phyloP scores from a whole-genome alignment of 257 asterid species.

The Asclepias syriaca region DNA sequence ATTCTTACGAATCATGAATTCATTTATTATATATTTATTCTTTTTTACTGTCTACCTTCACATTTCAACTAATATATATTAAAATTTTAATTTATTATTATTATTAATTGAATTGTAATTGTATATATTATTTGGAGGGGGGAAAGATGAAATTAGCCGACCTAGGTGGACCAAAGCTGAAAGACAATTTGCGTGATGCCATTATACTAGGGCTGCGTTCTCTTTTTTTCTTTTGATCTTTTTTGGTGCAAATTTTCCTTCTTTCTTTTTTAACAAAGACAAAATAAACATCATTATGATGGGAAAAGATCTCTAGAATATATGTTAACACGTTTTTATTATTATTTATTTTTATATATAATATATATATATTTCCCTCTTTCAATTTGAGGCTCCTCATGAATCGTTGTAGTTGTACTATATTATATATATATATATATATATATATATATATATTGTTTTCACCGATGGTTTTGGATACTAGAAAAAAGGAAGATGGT shows the following conservation, averaged over 20 bases:
- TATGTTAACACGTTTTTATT: neutral
- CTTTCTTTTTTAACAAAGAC: neutral
- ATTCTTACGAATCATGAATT: too few species aligned
- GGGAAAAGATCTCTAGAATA: neutral
- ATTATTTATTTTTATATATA: neutral
- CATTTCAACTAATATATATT: too few species aligned
- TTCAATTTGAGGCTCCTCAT: neutral
- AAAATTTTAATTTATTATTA: too few species aligned
- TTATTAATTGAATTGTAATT: too few species aligned
- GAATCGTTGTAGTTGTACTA: neutral
- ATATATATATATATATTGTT: neutral
- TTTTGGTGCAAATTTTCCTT: constrained; percentile 10
- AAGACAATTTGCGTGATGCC: constrained; percentile 27
- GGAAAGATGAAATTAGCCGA: constrained; percentile 2
- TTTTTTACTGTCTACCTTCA: too few species aligned
- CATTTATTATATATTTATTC: too few species aligned
- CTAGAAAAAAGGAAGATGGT: neutral
- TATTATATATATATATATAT: neutral
- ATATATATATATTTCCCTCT: neutral
- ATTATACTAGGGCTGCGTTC: constrained; percentile 14
- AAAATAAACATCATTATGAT: neutral
- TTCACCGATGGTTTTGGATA: constrained; percentile 19
- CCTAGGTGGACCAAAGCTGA: constrained; percentile 29
- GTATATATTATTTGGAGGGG: neutral
- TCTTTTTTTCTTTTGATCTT: neutral